phyloP scores from a whole-genome alignment of 2,329 filamentous ascomycete species.

The Penicillium sp. region DNA sequence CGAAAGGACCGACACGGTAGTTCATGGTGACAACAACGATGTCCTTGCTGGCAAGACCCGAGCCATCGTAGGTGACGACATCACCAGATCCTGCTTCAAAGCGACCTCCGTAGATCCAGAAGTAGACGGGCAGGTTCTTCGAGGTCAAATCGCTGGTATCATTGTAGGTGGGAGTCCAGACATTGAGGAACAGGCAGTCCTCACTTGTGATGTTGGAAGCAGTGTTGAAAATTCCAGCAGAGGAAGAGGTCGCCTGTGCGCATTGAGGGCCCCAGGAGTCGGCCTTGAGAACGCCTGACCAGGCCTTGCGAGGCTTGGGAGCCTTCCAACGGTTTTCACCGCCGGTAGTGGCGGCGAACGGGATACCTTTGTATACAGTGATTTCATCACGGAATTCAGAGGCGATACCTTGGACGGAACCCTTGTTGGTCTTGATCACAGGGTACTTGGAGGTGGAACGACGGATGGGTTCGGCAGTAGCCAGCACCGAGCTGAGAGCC shows the following conservation, averaged over 20 bases:
- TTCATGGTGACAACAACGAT: conserved; percentile 25
- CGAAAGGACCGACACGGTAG: conserved; percentile 37
- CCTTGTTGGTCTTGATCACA: conserved; percentile 1
- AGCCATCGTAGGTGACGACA: conserved; percentile 22
- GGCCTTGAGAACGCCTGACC: conserved; percentile 11
- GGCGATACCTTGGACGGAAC: neutral
- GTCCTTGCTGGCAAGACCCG: conserved; percentile 21
- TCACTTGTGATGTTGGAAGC: conserved; percentile 36
- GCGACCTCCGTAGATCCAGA: conserved; percentile 22
- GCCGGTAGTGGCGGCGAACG: neutral
- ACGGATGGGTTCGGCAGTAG: neutral
- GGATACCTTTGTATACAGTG: conserved; percentile 6
- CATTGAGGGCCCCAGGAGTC: conserved; percentile 23
- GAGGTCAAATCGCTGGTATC: conserved; percentile 7
- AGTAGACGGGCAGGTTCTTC: conserved; percentile 26
- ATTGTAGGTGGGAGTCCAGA: conserved; percentile 26
- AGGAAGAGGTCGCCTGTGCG: conserved; percentile 18
- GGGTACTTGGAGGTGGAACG: neutral
- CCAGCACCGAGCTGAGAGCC: neutral
- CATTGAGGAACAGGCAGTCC: conserved; percentile 24
- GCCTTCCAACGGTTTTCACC: conserved; percentile 10
- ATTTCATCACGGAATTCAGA: neutral
- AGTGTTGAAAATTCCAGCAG: conserved; percentile 20
- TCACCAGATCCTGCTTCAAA: conserved; percentile 17
- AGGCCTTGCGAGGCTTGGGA: neutral